phyloP scores from a whole-genome alignment of 768 basidiomycete species.

The Russula emetica region DNA sequence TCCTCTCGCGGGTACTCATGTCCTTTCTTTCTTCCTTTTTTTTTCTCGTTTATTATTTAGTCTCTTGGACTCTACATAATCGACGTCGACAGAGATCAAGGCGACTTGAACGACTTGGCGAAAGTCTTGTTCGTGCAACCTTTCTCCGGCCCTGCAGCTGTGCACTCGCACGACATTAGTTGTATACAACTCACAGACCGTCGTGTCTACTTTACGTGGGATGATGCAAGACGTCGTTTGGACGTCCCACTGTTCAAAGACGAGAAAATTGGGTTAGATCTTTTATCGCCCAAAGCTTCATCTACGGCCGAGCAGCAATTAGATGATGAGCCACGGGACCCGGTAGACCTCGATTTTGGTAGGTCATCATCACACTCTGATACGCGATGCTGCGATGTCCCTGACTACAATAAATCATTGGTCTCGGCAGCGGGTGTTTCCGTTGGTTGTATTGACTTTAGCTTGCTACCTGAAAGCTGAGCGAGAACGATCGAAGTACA shows the following conservation, averaged over 20 bases:
- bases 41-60: neutral
- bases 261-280: neutral
- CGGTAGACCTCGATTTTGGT: neutral
- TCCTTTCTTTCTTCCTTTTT: neutral
- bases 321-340: neutral
- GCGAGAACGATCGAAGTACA: neutral
- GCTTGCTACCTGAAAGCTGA: conserved; percentile 14
- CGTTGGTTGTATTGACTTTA: conserved; percentile 25
- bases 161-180: neutral
- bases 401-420: neutral
- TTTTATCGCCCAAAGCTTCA: neutral
- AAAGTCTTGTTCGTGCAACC: conserved; percentile 14
- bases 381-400: neutral
- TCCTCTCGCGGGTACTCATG: neutral
- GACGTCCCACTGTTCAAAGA: conserved; percentile 14
- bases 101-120: neutral
- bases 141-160: neutral
- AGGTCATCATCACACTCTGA: neutral
- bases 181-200: conserved; percentile 28
- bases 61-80: conserved; percentile 16
- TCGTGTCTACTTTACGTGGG: conserved; percentile 27
- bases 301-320: neutral
- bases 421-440: neutral
- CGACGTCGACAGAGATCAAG: neutral
- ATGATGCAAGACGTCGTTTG: conserved; percentile 6